Percentiles rank a stretch among this genome's conserved stretches.
These are phyloP conservation scores for Nicotiana paniculata DNA, from an alignment of 257 asterid genomes.

Conservation along the genomic window DNA sequence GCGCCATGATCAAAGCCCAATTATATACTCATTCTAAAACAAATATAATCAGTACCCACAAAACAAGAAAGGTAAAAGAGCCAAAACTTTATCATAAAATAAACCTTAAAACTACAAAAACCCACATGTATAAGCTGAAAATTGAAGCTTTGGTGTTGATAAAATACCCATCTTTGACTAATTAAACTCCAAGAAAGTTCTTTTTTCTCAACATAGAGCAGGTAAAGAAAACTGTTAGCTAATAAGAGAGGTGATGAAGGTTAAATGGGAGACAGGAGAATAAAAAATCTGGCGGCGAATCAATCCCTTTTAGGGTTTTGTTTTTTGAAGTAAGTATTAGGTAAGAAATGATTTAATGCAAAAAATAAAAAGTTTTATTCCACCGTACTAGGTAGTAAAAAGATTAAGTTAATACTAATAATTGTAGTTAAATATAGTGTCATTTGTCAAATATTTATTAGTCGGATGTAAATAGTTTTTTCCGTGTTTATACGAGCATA, in stretches of 20 bases:
- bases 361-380: neutral
- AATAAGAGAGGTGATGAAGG: neutral
- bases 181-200: constrained; percentile 2
- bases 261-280: neutral
- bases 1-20: too few relatives aligned
- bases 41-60: neutral
- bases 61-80: neutral
- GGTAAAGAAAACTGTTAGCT: neutral
- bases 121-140: neutral
- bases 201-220: neutral
- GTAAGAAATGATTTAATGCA: neutral
- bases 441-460: too few relatives aligned
- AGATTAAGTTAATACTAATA: too few relatives aligned
- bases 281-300: constrained; percentile 6
- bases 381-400: too few relatives aligned
- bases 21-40: neutral
- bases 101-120: neutral
- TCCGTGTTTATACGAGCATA: neutral
- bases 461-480: too few relatives aligned
- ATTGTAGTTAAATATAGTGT: too few relatives aligned
- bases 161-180: constrained; percentile 5
- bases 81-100: neutral
- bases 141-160: neutral
- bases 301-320: constrained; percentile 2
- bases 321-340: constrained; percentile 3